Evolutionary conservation across 345 rosid species (phyloP).

Genomic region (Salix arbutifolia): DNA sequence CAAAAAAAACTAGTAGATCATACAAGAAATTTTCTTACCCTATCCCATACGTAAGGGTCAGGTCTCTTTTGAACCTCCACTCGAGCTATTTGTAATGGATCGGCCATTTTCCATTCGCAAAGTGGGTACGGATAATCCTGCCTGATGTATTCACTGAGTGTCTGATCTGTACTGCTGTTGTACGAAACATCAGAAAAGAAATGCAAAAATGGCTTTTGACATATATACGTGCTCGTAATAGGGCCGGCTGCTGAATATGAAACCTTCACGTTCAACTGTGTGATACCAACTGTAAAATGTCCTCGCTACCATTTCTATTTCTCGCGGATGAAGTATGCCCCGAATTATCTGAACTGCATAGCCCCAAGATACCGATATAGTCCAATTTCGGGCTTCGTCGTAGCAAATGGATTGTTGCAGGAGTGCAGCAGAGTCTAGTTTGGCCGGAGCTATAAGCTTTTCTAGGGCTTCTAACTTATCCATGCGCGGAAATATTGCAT

Average conservation of each 20-base stretch:
- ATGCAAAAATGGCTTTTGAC: conserved; percentile 54
- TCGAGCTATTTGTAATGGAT: conserved; percentile 31
- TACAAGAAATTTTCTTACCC: conserved; percentile 26
- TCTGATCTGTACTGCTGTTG: conserved; percentile 23
- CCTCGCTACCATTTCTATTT: conserved; percentile 45
- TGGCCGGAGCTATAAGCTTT: conserved; percentile 37
- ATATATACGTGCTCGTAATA: conserved; percentile 21
- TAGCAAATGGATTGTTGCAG: conserved; percentile 75
- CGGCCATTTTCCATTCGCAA: conserved; percentile 41
- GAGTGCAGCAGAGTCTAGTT: conserved; percentile 58
- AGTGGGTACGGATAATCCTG: conserved; percentile 10
- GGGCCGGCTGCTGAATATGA: conserved; percentile 58
- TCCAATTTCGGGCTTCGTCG: conserved; percentile 51
- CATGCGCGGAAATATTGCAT: conserved; percentile 61
- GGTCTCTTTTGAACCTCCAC: conserved; percentile 43
- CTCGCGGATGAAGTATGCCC: conserved; percentile 44
- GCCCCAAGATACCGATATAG: conserved; percentile 81
- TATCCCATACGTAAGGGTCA: conserved; percentile 47
- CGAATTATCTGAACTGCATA: conserved; percentile 54
- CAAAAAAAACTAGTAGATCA: not conserved
- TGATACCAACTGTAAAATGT: conserved; percentile 65
- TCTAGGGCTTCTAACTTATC: conserved; percentile 41
- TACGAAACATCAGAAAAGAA: conserved; percentile 36
- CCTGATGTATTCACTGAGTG: conserved; percentile 40
- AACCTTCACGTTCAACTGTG: conserved; percentile 24